Evolutionary conservation across 1,284 basidiomycete species (phyloP).

Genomic region (Sutorius eximius): DNA sequence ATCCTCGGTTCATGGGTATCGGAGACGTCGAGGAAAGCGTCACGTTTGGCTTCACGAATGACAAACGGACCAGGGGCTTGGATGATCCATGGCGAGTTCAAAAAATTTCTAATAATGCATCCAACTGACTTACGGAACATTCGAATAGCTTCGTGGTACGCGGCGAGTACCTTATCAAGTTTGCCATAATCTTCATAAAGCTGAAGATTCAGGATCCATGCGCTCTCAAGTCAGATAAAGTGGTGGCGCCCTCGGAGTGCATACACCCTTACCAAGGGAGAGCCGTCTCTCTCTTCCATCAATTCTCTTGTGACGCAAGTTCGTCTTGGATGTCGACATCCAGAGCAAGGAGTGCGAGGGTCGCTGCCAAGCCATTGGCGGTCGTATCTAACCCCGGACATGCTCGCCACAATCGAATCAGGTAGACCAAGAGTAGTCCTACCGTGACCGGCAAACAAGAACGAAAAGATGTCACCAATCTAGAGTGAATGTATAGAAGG

Average conservation of each 20-base stretch:
- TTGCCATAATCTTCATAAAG: neutral
- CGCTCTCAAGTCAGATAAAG: slow-evolving; percentile 21
- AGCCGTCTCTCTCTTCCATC: slow-evolving; percentile 39
- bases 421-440: slow-evolving; percentile 1
- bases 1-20: neutral
- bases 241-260: no score
- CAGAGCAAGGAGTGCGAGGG: slow-evolving; percentile 39
- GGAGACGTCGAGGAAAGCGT: neutral
- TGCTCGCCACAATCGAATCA: neutral
- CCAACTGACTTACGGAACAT: neutral
- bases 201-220: neutral
- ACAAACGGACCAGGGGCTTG: neutral
- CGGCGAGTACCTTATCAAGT: slow-evolving; percentile 1
- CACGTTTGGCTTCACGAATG: neutral
- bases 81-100: neutral
- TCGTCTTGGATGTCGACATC: slow-evolving; percentile 49
- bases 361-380: slow-evolving; percentile 46
- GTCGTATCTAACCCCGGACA: slow-evolving; percentile 45
- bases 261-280: slow-evolving; percentile 39
- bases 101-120: neutral
- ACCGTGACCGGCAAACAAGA: slow-evolving; percentile 60
- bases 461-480: slow-evolving; percentile 53
- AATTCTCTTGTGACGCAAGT: slow-evolving; percentile 41
- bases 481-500: slow-evolving; percentile 26
- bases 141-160: slow-evolving; percentile 1